Evolutionary conservation across 306 rosid genomes (phyloP).

Genomic region (Vicia villosa): DNA sequence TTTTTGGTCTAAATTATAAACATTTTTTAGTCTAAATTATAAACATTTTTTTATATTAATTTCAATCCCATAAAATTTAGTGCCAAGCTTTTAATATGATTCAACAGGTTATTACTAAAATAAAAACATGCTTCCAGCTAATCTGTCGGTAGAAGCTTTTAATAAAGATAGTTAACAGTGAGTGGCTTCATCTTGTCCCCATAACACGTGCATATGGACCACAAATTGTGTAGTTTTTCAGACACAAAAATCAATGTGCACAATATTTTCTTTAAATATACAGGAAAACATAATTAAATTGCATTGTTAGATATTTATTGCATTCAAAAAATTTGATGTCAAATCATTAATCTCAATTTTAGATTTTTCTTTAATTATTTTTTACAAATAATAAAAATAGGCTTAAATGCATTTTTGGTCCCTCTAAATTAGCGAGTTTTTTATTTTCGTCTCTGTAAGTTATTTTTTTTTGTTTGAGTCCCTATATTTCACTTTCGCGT

Average conservation of each 20-base stretch:
- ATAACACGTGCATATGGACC: slow-evolving; percentile 44
- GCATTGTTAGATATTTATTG: slow-evolving; percentile 10
- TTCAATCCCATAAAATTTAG: too few species aligned
- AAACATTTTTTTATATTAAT: too few species aligned
- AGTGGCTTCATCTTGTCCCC: slow-evolving; percentile 28
- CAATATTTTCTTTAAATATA: neutral
- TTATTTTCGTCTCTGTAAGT: too few species aligned
- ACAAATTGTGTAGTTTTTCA: slow-evolving; percentile 11
- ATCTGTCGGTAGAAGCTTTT: slow-evolving; percentile 48
- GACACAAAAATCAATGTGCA: slow-evolving; percentile 12
- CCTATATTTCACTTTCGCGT: too few species aligned
- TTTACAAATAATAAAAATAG: too few species aligned
- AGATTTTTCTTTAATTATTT: slow-evolving; percentile 12
- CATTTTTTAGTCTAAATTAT: too few species aligned
- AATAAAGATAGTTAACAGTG: neutral
- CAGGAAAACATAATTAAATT: slow-evolving; percentile 10
- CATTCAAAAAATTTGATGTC: neutral
- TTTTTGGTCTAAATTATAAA: too few species aligned
- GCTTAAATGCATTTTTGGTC: too few species aligned
- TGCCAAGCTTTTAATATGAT: neutral
- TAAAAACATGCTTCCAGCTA: slow-evolving; percentile 20
- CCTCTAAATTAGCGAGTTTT: too few species aligned
- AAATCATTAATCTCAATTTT: neutral
- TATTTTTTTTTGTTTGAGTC: too few species aligned
- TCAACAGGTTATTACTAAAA: neutral